Conservation (phyloP, 164 flowering plant species). For the Dillenia turbinata region DNA sequence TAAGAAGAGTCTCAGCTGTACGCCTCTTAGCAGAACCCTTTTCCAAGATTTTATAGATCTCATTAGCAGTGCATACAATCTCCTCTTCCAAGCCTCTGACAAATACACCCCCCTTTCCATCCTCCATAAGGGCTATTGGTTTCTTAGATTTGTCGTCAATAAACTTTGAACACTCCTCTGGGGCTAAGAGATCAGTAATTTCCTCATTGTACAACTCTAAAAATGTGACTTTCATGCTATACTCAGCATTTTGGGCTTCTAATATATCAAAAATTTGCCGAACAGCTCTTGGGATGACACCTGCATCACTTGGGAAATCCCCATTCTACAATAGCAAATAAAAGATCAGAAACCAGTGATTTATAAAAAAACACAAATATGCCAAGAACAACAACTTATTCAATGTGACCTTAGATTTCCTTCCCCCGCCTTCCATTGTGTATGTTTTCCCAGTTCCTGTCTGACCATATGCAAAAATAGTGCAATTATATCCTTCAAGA, state of each 20-base stretch:
- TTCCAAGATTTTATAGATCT: slow-evolving; percentile 70
- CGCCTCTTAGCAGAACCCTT: slow-evolving; percentile 81
- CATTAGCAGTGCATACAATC: slow-evolving; percentile 65
- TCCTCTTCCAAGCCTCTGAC: slow-evolving; percentile 83
- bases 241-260: slow-evolving; percentile 79
- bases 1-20: slow-evolving; percentile 79
- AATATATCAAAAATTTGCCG: slow-evolving; percentile 60
- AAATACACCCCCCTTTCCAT: slow-evolving; percentile 79
- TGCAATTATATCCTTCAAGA: slow-evolving; percentile 77
- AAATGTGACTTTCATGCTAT: slow-evolving; percentile 73
- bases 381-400: background rate
- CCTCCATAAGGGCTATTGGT: slow-evolving; percentile 80
- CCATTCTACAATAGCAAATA: slow-evolving; percentile 42
- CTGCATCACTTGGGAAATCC: slow-evolving; percentile 73
- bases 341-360: background rate
- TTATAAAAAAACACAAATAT: background rate
- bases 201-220: slow-evolving; percentile 80
- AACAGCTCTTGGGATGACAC: slow-evolving; percentile 81
- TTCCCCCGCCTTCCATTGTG: slow-evolving; percentile 81
- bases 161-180: slow-evolving; percentile 50
- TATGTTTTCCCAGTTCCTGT: slow-evolving; percentile 86
- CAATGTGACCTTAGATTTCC: slow-evolving; percentile 44
- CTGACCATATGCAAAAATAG: slow-evolving; percentile 86
- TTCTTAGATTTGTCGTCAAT: slow-evolving; percentile 71
- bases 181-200: slow-evolving; percentile 66